These are phyloP conservation scores for Aspergillus sp. DNA, from an alignment of 2,329 filamentous ascomycete species.

Conservation along the genomic window DNA sequence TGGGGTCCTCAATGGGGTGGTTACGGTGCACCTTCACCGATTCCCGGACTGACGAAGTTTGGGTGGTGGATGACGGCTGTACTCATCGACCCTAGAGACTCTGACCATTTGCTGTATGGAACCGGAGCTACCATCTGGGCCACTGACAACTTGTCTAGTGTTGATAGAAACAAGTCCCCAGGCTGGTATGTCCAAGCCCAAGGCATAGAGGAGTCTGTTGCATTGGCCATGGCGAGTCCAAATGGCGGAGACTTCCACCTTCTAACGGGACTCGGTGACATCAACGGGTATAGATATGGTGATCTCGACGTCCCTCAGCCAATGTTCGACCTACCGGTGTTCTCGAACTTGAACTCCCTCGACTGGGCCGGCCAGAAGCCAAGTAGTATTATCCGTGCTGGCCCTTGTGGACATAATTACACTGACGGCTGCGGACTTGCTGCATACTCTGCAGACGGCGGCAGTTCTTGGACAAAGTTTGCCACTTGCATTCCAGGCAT, in stretches of 20 bases:
- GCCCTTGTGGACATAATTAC: conserved; percentile 15
- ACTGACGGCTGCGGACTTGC: conserved; percentile 16
- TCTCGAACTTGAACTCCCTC: conserved; percentile 16
- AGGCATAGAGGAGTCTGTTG: conserved; percentile 15
- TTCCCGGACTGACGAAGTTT: conserved; percentile 16
- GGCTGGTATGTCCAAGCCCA: conserved; percentile 15
- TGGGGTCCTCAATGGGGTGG: conserved; percentile 17
- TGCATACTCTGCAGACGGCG: conserved; percentile 13
- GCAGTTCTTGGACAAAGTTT: conserved; percentile 12
- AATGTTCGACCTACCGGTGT: conserved; percentile 15
- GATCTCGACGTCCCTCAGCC: conserved; percentile 15
- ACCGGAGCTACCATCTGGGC: conserved; percentile 18
- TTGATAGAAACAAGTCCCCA: conserved; percentile 8
- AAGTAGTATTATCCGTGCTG: conserved; percentile 12
- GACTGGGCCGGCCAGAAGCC: conserved; percentile 17
- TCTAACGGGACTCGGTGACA: conserved; percentile 9
- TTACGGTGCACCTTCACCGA: conserved; percentile 15
- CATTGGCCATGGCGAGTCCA: conserved; percentile 15
- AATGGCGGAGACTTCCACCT: conserved; percentile 11
- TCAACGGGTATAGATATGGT: conserved; percentile 13
- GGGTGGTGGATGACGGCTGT: conserved; percentile 19
- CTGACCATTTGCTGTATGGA: conserved; percentile 14
- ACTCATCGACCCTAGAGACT: conserved; percentile 13
- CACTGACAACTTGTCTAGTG: conserved; percentile 11
- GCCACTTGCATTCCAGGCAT: conserved; percentile 13